phyloP scores from a whole-genome alignment of 352 stramenopile species.

The Blastocystis sp. region DNA sequence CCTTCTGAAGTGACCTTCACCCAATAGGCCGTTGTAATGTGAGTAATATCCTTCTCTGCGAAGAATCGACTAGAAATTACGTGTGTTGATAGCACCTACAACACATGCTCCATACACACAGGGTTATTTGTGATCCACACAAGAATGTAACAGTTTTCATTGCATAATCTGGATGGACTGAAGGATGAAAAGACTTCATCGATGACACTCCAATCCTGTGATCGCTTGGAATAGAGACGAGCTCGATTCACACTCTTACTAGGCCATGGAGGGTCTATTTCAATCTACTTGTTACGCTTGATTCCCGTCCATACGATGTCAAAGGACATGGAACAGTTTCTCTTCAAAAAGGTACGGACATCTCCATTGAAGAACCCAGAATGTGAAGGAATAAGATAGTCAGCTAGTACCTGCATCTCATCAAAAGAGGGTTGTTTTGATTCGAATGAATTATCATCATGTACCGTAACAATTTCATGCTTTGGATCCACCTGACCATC shows the following conservation, averaged over 20 bases:
- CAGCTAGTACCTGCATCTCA: not conserved
- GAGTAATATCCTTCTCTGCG: not conserved
- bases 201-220: not conserved
- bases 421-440: not conserved
- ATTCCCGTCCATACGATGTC: not conserved
- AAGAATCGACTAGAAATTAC: slow-evolving; percentile 24
- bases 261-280: slow-evolving; percentile 50
- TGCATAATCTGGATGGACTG: not conserved
- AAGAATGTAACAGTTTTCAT: slow-evolving; percentile 50
- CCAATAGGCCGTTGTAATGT: slow-evolving; percentile 34
- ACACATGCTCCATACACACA: not conserved
- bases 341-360: slow-evolving; percentile 32
- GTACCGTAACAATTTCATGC: not conserved
- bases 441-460: not conserved
- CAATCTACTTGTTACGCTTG: not conserved
- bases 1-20: slow-evolving; percentile 23
- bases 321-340: not conserved
- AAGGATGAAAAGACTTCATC: not conserved
- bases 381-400: not conserved
- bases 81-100: not conserved
- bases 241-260: slow-evolving; percentile 33
- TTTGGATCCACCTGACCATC: not conserved
- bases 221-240: not conserved
- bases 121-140: slow-evolving; percentile 53
- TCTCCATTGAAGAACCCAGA: slow-evolving; percentile 19